These are phyloP conservation scores for Rhizopus stolonifer DNA, from an alignment of 371 early-diverging fungal genomes.

Conservation along the genomic window DNA sequence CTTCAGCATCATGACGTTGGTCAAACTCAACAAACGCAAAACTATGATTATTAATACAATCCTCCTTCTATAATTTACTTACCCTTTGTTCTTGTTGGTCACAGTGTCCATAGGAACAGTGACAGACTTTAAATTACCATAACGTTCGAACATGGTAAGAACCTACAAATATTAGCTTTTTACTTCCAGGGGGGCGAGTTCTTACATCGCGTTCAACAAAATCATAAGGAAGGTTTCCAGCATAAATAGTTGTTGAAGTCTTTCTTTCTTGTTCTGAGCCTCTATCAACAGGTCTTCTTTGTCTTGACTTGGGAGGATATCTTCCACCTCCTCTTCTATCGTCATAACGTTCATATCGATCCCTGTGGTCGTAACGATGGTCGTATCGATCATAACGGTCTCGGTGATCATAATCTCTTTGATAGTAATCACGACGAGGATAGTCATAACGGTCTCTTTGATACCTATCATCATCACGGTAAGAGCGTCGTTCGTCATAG, in stretches of 20 bases:
- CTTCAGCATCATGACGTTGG: constrained; percentile 76
- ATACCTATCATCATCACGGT: constrained; percentile 37
- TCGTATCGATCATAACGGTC: constrained; percentile 33
- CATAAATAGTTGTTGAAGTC: constrained; percentile 65
- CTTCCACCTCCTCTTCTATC: constrained; percentile 31
- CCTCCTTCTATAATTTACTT: neutral
- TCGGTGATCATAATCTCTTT: constrained; percentile 33
- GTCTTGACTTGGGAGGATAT: constrained; percentile 55
- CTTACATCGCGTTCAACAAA: constrained; percentile 68
- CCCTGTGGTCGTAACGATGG: constrained; percentile 26
- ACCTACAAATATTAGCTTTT: constrained; percentile 28
- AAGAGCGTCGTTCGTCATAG: constrained; percentile 16
- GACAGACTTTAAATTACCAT: constrained; percentile 63
- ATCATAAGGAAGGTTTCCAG: constrained; percentile 82
- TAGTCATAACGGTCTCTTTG: constrained; percentile 40
- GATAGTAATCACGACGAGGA: constrained; percentile 25
- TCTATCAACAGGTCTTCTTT: constrained; percentile 61
- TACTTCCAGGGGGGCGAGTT: neutral
- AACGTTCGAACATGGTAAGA: constrained; percentile 71
- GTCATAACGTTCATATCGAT: constrained; percentile 31
- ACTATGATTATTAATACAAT: constrained; percentile 22
- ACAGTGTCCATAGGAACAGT: constrained; percentile 72
- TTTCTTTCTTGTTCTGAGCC: constrained; percentile 69
- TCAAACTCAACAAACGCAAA: constrained; percentile 80
- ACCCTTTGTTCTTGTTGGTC: constrained; percentile 81